Conservation (phyloP, 2,329 filamentous ascomycete genomes). For the Aureobasidium pullulans region DNA sequence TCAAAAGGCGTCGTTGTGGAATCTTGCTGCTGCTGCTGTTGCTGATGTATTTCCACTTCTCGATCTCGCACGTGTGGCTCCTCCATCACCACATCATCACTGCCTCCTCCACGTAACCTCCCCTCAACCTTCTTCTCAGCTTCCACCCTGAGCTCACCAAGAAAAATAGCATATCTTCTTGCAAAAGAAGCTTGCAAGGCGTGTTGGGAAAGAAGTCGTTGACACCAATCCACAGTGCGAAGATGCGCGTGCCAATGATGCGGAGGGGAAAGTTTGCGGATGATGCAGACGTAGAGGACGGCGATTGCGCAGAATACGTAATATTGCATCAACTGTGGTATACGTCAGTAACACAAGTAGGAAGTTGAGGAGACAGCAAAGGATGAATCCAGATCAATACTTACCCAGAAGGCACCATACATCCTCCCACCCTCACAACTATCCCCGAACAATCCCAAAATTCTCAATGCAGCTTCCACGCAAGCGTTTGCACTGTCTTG, state of each 20-base stretch:
- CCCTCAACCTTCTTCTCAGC: not conserved
- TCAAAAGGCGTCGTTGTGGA: not conserved
- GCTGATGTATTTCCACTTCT: not conserved
- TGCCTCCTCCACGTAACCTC: no score
- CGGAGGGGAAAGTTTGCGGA: not conserved
- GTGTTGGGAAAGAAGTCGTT: not conserved
- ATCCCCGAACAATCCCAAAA: not conserved
- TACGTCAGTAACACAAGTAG: not conserved
- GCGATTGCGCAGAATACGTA: conserved; percentile 7
- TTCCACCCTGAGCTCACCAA: not conserved
- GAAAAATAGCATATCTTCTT: not conserved
- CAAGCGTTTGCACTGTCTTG: not conserved
- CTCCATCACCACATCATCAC: not conserved
- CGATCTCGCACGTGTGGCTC: not conserved
- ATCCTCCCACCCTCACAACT: not conserved
- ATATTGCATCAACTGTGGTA: conserved; percentile 2
- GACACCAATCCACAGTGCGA: not conserved
- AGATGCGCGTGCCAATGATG: conserved; percentile 2
- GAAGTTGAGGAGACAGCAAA: not conserved
- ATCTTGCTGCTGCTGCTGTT: not conserved
- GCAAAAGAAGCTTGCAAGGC: conserved; percentile 4
- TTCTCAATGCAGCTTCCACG: not conserved
- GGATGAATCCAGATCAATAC: not conserved
- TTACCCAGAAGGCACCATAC: conserved; percentile 7
- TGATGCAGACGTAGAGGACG: conserved; percentile 9